These are phyloP conservation scores for Fraxinus pennsylvanica DNA, from an alignment of 257 asterid species.

Conservation along the genomic window DNA sequence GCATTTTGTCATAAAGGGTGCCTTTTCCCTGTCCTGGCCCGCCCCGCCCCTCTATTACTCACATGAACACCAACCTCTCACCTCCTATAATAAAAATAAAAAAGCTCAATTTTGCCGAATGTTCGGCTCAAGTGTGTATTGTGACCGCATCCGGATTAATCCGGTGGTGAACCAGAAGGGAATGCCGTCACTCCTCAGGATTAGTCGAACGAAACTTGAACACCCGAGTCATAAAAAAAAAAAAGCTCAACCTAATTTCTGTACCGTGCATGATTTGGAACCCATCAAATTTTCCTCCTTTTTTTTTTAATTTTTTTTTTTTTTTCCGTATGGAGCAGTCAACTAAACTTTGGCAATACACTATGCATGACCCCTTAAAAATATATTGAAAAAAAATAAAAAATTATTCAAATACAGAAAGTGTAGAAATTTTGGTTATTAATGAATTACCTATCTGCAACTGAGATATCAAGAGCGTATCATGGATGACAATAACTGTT, in stretches of 20 bases:
- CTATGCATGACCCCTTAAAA: not conserved
- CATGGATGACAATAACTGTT: conserved; percentile 69
- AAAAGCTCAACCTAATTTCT: not conserved
- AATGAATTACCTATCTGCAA: conserved; percentile 55
- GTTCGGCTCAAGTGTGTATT: too few species aligned
- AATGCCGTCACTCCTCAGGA: too few species aligned
- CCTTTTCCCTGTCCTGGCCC: not conserved
- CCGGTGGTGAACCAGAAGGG: too few species aligned
- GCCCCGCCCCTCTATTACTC: not conserved
- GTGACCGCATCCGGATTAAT: too few species aligned
- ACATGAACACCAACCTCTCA: not conserved
- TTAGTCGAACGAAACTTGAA: too few species aligned
- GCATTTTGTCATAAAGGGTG: not conserved
- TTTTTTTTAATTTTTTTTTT: not conserved
- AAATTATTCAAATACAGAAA: not conserved
- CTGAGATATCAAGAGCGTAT: conserved; percentile 52
- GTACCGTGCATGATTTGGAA: conserved; percentile 9
- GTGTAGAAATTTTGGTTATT: too few species aligned
- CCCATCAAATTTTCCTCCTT: not conserved
- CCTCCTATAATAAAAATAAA: not conserved
- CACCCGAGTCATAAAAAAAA: too few species aligned
- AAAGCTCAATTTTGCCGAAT: not conserved
- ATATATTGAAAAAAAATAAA: not conserved
- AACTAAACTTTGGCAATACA: not conserved
- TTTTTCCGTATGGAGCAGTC: not conserved